Evolutionary conservation across 305 asterid genomes (phyloP), one percentile per base, ranked within the genome.

Genomic region (Striga hermonthica): DNA sequence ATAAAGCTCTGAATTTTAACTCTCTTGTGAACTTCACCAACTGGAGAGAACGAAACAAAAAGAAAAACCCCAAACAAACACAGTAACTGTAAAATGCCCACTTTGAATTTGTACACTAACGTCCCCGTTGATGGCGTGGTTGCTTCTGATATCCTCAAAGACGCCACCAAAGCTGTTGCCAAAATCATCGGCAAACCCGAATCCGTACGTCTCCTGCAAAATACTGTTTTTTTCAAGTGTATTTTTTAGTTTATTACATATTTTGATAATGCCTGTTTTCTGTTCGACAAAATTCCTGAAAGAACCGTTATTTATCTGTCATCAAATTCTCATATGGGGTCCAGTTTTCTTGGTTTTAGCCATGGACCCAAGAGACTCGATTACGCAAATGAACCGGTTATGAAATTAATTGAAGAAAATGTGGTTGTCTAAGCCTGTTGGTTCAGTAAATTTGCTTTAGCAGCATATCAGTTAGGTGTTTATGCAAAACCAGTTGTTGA

Each of bases 111-210:
- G 74, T 87, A 71, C 83, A 86, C 86, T 53, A 92, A 92, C 67
- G 77, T 90, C 41, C 98, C 98, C 5, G 97, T 92, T 36, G 98
- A 92, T 62, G 80, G 89, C 3, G 97, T 92, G 13, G 85, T 87
- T 35, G 97, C 94, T 62, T 92, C 98, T 45, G 97, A 92, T 66
- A 86, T 92, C 64, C 95, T 92, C 66, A 85, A 83, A 71, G 97
- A 92, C 83, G 96, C 97, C 39, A 86, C 97, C 38, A 92, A 90
- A 84, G 97, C 97, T 13, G 97, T 92, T 55, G 89, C 97, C 64
- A 92, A 83, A 71, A 90, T 80, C 75, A 80, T 92, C 54, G 95
- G 94, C 75, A 92, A 90, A 71, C 97, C 98, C 4, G 97, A 92
- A 75, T 90, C 98, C 0, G 98, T 91, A 76, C 70, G 72, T 31